phyloP scores from a whole-genome alignment of 2,329 filamentous ascomycete species.

The Diaporthe citrichinensis region DNA sequence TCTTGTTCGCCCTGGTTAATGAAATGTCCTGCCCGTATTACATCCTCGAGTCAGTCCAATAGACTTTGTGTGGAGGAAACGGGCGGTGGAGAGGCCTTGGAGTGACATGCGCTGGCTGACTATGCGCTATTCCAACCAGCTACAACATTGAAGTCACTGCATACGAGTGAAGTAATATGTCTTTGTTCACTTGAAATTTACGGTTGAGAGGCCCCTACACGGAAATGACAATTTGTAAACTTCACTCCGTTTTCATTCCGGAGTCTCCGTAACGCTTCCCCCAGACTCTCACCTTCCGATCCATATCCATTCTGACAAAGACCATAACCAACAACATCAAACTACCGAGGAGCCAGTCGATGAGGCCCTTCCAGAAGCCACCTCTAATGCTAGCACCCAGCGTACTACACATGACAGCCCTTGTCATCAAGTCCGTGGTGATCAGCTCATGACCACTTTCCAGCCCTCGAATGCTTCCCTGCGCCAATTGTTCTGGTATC shows the following conservation, averaged over 20 bases:
- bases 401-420: constrained; percentile 66
- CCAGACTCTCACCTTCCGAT: not conserved
- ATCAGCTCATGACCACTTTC: constrained; percentile 76
- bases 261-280: not conserved
- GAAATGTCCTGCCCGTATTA: too few relatives aligned
- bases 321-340: not conserved
- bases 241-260: not conserved
- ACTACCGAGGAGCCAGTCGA: not conserved
- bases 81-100: too few relatives aligned
- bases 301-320: not conserved
- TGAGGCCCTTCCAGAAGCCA: not conserved
- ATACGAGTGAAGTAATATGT: not conserved
- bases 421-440: constrained; percentile 70
- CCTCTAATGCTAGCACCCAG: constrained; percentile 48
- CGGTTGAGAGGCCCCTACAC: not conserved
- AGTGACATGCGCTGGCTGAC: too few relatives aligned
- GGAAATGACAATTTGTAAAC: not conserved
- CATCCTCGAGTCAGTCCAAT: too few relatives aligned
- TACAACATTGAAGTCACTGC: too few relatives aligned
- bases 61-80: too few relatives aligned
- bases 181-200: not conserved
- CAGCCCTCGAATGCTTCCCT: constrained; percentile 68
- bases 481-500: constrained; percentile 72
- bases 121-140: too few relatives aligned
- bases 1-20: too few relatives aligned